Percentiles rank a stretch among this genome's conserved stretches.
phyloP scores from a whole-genome alignment of 176 grass and related monocot genomes.

The Leersia perrieri region DNA sequence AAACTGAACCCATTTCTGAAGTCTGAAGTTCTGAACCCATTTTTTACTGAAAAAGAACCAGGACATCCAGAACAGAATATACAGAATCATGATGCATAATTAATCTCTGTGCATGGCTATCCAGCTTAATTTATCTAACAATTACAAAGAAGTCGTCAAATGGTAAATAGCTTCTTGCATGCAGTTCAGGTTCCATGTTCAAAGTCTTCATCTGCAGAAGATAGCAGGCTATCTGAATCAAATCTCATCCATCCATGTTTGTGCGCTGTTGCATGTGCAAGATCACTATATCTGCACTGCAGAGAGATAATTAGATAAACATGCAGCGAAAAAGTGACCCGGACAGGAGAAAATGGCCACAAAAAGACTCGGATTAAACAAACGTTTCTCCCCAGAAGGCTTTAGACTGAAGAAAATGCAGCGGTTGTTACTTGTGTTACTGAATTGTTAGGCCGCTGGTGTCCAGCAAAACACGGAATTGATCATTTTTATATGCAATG shows the following conservation, averaged over 20 bases:
- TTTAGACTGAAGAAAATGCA: constrained; percentile 10
- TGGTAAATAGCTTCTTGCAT: background rate
- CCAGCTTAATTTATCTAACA: background rate
- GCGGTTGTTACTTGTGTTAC: constrained; percentile 6
- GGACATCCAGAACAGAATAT: background rate
- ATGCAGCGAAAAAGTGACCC: constrained; percentile 39
- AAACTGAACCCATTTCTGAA: background rate
- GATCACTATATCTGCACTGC: constrained; percentile 3
- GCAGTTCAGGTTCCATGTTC: constrained; percentile 1
- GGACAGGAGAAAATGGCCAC: constrained; percentile 33
- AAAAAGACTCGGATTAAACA: constrained; percentile 38
- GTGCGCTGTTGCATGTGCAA: constrained; percentile 17
- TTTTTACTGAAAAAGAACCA: background rate
- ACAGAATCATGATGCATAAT: background rate
- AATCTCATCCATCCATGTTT: constrained; percentile 17
- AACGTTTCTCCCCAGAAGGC: background rate
- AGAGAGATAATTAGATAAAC: constrained; percentile 32
- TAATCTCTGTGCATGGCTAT: background rate
- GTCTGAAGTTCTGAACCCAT: background rate
- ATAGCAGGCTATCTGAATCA: constrained; percentile 28
- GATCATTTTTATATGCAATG: constrained; percentile 26
- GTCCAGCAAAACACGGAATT: constrained; percentile 60
- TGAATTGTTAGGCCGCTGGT: constrained; percentile 45
- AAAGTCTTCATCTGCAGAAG: constrained; percentile 22
- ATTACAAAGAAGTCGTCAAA: background rate